These are phyloP conservation scores for Apostasia ramifera DNA, from an alignment of 106 monocot genomes.

Conservation along the genomic window DNA sequence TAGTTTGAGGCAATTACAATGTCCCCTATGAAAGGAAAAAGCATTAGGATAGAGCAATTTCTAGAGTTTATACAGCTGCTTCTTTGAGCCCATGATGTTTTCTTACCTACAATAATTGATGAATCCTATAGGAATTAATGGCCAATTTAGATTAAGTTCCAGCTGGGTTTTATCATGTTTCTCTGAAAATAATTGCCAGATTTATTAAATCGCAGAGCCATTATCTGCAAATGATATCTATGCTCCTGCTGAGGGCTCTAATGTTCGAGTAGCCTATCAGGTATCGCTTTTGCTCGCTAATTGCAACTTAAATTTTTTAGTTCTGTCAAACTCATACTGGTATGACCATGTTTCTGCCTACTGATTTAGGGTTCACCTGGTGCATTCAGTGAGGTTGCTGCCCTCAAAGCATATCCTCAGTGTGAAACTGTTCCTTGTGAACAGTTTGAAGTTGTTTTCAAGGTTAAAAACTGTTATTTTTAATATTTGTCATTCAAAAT, in stretches of 20 bases:
- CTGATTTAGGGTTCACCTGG: constrained; percentile 58
- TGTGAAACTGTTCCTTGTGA: constrained; percentile 72
- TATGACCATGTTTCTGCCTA: constrained; percentile 13
- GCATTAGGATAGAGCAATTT: too few relatives aligned
- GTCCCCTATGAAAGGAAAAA: too few relatives aligned
- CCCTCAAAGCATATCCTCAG: constrained; percentile 65
- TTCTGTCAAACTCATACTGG: too few relatives aligned
- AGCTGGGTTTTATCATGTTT: neutral
- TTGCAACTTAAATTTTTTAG: neutral
- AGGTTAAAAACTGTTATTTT: constrained; percentile 30
- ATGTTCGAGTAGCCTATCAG: constrained; percentile 72
- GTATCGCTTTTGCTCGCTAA: constrained; percentile 14
- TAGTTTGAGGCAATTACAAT: too few relatives aligned
- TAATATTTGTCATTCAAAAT: neutral
- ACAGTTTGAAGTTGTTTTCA: constrained; percentile 70
- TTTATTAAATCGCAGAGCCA: constrained; percentile 40
- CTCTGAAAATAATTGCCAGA: neutral
- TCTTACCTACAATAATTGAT: neutral
- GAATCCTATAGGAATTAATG: neutral
- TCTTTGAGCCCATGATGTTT: neutral
- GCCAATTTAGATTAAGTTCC: neutral
- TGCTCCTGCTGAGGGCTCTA: constrained; percentile 33
- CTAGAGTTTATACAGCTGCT: too few relatives aligned
- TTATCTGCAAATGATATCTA: constrained; percentile 40
- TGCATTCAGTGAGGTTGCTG: constrained; percentile 75